Conservation (phyloP, 108 stramenopile species). For the Stephanodiscus triporus region DNA sequence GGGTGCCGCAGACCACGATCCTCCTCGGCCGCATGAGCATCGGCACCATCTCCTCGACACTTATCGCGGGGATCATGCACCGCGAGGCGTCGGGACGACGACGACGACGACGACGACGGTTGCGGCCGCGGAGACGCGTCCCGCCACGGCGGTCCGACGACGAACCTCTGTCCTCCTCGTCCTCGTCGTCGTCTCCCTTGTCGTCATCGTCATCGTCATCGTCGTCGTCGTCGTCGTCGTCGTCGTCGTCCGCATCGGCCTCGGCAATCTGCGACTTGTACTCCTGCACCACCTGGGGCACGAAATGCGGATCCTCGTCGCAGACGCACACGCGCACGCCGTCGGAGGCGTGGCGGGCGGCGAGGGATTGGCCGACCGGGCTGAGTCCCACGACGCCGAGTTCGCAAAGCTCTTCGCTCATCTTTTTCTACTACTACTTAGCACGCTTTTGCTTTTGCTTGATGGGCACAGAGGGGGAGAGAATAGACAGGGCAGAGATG, state of each 20-base stretch:
- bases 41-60: constrained; percentile 21
- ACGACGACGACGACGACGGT: too few species aligned
- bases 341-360: constrained; percentile 38
- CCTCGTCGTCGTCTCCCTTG: too few species aligned
- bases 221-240: neutral
- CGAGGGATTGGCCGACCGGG: constrained; percentile 34
- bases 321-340: constrained; percentile 29
- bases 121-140: too few species aligned
- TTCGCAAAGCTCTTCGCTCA: constrained; percentile 36
- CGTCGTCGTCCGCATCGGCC: neutral
- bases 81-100: constrained; percentile 10
- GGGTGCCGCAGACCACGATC: constrained; percentile 40
- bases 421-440: neutral
- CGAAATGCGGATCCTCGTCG: constrained; percentile 37
- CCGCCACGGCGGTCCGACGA: neutral
- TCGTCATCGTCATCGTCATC: too few species aligned
- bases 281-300: constrained; percentile 34
- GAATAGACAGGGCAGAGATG: too few species aligned
- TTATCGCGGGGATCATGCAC: constrained; percentile 25
- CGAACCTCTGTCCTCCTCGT: too few species aligned
- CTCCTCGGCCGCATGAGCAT: constrained; percentile 22
- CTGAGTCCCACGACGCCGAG: constrained; percentile 41
- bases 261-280: constrained; percentile 16
- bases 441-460: neutral
- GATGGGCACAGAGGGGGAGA: too few species aligned